Percentiles rank a stretch among this genome's conserved stretches.
These are phyloP conservation scores for Mychonastes homosphaera DNA, from an alignment of 139 green algal species.

Conservation along the genomic window DNA sequence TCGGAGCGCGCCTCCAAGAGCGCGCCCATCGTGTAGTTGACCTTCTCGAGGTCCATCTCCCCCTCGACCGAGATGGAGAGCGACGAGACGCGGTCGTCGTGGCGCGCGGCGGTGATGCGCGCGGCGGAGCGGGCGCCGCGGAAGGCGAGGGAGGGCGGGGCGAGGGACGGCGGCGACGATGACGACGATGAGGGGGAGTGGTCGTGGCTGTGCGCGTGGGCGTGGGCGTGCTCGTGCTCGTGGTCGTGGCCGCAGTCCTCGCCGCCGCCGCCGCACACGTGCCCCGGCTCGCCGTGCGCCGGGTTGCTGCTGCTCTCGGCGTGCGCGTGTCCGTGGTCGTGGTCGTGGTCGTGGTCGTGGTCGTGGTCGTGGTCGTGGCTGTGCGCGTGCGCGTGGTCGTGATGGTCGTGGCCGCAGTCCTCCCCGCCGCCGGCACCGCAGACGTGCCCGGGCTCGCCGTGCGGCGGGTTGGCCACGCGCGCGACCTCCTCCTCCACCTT, in stretches of 20 bases:
- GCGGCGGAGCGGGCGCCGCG: no score
- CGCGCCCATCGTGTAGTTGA: constrained; percentile 83
- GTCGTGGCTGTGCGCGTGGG: constrained; percentile 28
- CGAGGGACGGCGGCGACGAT: no score
- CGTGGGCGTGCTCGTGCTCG: constrained; percentile 15
- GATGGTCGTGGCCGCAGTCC: constrained; percentile 12
- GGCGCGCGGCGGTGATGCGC: no score
- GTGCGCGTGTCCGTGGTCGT: constrained; percentile 35
- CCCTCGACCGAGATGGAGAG: constrained; percentile 73
- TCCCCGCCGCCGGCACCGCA: constrained; percentile 12
- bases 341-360: constrained; percentile 20
- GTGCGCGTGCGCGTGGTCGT: constrained; percentile 22
- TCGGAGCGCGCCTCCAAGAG: constrained; percentile 70
- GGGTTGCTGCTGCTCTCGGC: no score
- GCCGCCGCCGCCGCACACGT: no score
- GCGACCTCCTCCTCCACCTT: constrained; percentile 66
- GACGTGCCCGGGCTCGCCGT: constrained; percentile 14
- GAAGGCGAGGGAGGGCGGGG: no score
- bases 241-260: no score
- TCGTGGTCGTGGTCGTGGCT: constrained; percentile 21
- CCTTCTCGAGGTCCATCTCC: constrained; percentile 86
- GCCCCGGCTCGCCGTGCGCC: neutral
- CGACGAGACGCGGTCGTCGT: constrained; percentile 58
- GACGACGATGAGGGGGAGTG: neutral
- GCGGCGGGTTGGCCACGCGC: constrained; percentile 1